Base-by-base conservation (phyloP, 1,139 yeast species). In the Geotrichum histeridarum region DNA sequence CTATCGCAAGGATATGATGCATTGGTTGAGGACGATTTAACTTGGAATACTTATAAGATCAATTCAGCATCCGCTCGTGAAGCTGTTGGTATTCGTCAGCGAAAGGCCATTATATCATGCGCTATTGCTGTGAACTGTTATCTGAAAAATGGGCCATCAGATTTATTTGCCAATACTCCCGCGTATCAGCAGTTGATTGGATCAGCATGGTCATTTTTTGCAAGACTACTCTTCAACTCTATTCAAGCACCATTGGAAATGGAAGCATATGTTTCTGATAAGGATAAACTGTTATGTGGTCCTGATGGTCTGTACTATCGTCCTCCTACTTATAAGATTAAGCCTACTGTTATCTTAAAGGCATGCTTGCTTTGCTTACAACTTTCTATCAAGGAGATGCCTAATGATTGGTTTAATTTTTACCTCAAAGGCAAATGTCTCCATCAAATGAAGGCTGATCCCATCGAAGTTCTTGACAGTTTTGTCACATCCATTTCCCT, bases 31-130 rank as follows among this genome's bases (percentile, higher is more conserved):
- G 96, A 89, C 67, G 96, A 88, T 60, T 72, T 93, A 54, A 82
- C 89, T 8, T 89, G 96, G 95, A 86, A 93, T 0, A 84, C 96
- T 0, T 97, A 91, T 65, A 86, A 86, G 62, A 70, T 90, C 39
- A 85, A 85, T 38, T 75, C 79, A 0, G 68, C 76, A 0, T 94
- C 86, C 8, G 77, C 84, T 60, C 86, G 86, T 62, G 72, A 73
- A 2, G 68, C 73, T 0, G 84, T 90, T 0, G 90, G 91, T 0
- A 72, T 77, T 15, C 67, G 80, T 3, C 96, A 89, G 66, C 75
- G 86, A 55, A 84, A 79, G 62, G 78, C 96, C 0, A 69, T 91
- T 1, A 62, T 89, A 8, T 84, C 95, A 58, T 89, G 85, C 61
- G 67, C 84, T 37, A 85, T 86, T 88, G 91, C 95, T 0, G 71